Evolutionary conservation across 768 basidiomycete genomes (phyloP).

Genomic region (Coprinellus aureogranulatus): DNA sequence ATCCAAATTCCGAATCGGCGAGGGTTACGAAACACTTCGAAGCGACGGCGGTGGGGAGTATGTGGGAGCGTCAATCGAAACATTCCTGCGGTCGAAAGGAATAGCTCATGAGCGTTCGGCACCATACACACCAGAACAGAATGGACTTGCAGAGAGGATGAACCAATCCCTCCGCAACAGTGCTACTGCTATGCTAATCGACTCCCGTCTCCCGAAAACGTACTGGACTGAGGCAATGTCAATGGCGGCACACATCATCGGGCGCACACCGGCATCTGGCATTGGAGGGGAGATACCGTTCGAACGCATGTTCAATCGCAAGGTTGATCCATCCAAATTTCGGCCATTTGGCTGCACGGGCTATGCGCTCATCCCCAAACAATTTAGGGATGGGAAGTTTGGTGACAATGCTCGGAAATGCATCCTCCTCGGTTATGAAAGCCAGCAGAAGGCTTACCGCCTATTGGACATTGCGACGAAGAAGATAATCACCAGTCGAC

Average conservation of each 20-base stretch:
- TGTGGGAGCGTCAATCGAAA: background rate
- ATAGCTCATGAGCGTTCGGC: conserved; percentile 9
- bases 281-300: conserved; percentile 20
- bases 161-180: conserved; percentile 24
- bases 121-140: conserved; percentile 20
- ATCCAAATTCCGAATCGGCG: conserved; percentile 1
- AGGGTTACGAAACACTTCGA: conserved; percentile 8
- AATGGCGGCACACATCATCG: conserved; percentile 20
- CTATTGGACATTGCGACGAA: conserved; percentile 4
- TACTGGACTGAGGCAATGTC: conserved; percentile 24
- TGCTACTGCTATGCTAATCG: conserved; percentile 21
- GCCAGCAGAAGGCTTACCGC: conserved; percentile 15
- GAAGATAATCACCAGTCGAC: conserved; percentile 7
- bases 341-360: conserved; percentile 15
- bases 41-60: conserved; percentile 13
- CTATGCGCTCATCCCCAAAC: conserved; percentile 19
- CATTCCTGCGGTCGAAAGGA: conserved; percentile 5
- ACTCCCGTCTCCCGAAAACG: conserved; percentile 16
- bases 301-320: conserved; percentile 10
- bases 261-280: conserved; percentile 16
- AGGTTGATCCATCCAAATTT: conserved; percentile 12
- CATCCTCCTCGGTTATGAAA: conserved; percentile 14
- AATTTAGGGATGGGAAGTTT: conserved; percentile 15
- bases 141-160: conserved; percentile 27
- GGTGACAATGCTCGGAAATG: conserved; percentile 13